Evolutionary conservation across 2,329 filamentous ascomycete species (phyloP).

Genomic region (Metarhizium brunneum): DNA sequence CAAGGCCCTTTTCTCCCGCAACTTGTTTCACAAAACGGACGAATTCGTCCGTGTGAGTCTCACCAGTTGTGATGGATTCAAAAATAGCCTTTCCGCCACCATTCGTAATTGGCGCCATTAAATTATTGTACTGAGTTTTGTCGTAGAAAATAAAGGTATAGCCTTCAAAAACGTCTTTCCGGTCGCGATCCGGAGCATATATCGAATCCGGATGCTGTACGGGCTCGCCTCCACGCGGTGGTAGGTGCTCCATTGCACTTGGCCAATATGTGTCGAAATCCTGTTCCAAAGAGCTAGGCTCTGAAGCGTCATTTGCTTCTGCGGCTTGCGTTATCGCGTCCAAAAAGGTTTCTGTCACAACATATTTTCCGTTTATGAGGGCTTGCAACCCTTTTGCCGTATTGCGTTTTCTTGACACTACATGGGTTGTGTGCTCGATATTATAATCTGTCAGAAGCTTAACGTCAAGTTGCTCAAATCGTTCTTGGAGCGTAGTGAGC

Average conservation of each 20-base stretch:
- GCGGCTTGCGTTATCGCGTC: constrained; percentile 59
- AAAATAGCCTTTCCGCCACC: constrained; percentile 76
- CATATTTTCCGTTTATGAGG: constrained; percentile 67
- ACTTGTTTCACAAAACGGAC: constrained; percentile 66
- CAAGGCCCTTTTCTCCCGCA: constrained; percentile 64
- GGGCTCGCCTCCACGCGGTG: constrained; percentile 67
- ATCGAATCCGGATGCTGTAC: constrained; percentile 56
- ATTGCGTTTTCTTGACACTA: constrained; percentile 83
- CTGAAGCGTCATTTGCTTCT: constrained; percentile 36
- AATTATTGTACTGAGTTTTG: constrained; percentile 61
- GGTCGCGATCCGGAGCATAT: constrained; percentile 59
- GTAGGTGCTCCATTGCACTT: constrained; percentile 59
- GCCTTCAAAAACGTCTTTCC: constrained; percentile 69
- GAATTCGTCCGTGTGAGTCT: constrained; percentile 66
- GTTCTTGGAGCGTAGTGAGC: constrained; percentile 49
- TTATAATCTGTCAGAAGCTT: constrained; percentile 72
- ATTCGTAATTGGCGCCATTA: constrained; percentile 65
- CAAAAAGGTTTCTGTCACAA: constrained; percentile 67
- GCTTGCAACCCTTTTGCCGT: constrained; percentile 81
- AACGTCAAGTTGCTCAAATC: constrained; percentile 78
- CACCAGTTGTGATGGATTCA: constrained; percentile 48
- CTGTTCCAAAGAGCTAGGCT: constrained; percentile 54
- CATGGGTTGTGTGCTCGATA: constrained; percentile 66
- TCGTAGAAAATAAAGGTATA: constrained; percentile 88
- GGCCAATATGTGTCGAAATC: constrained; percentile 80